Evolutionary conservation across 139 green algal species (phyloP), one percentile per base, ranked within the genome.

Genomic region (Chlorella vulgaris): DNA sequence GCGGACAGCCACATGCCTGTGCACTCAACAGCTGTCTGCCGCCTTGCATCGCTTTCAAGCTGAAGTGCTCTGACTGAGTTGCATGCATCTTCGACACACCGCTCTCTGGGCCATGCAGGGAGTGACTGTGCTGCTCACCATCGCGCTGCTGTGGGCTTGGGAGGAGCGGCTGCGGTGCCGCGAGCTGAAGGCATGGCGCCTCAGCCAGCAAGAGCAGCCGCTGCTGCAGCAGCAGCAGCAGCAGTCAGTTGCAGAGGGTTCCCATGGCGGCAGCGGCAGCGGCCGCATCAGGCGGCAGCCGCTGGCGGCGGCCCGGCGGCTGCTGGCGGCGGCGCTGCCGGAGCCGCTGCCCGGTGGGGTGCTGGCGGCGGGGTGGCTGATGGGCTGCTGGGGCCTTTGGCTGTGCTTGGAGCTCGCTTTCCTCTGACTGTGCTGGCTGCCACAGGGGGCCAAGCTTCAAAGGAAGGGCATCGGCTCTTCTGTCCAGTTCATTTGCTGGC

Each of bases 161-260:
- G 65, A 73, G 65, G 65, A 73, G 65, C 65, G 65, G 36, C 65
- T 53, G 65, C 36, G 65, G 13, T 50, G 36, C 29, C 65, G 65
- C 1, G 65, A 73, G 65, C 65, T 73, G 4, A 47, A 40, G 29
- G 7, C 35, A 8, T 43, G 63, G 31, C 4, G 33, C 31, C 29
- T 22, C 2, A 31, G 24, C 31, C 63, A 43, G 63, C 63, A 47
- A 33, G 24, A 43, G 63, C 63, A 70, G 63, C 63, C 21, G 63
- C 4, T n/a, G 63, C 4, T 47, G 63, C 63, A 43, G 63, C 29
- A 70, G 63, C 4, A 47, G 63, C 29, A 70, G 63, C 31, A 22
- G 63, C 63, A 67, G 60, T 19, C 15, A 58, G 15, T 58, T 58
- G 10, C 47, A 19, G 4, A 24, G 31, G 4, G 29, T 8, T 26